phyloP scores from a whole-genome alignment of 148 eudicot species.

The Rhododendron simsii region DNA sequence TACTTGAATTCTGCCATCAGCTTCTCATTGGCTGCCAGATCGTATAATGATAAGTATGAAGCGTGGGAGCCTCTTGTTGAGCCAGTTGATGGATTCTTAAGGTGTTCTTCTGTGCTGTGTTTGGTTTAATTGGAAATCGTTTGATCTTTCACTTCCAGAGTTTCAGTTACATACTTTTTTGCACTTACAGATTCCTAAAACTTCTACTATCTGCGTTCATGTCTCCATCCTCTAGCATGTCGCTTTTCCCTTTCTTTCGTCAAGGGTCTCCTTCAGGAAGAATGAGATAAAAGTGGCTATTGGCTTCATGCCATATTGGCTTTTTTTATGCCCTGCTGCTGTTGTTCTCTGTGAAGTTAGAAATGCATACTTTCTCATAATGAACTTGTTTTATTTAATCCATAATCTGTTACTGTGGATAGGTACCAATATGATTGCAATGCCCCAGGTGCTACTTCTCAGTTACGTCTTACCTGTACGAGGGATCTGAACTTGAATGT shows the following conservation, averaged over 20 bases:
- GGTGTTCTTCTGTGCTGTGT: conserved; percentile 35
- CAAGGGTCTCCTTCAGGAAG: background rate
- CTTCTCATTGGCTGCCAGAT: conserved; percentile 82
- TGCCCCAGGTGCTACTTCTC: conserved; percentile 86
- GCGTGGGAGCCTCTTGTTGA: conserved; percentile 95
- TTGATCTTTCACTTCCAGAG: background rate
- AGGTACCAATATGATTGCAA: conserved; percentile 83
- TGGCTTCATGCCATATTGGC: background rate
- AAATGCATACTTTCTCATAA: background rate
- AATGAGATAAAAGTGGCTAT: background rate
- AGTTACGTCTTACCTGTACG: conserved; percentile 74
- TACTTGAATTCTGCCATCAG: conserved; percentile 56
- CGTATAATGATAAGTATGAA: conserved; percentile 93
- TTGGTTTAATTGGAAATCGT: background rate
- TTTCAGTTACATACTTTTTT: background rate
- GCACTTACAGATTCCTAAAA: background rate
- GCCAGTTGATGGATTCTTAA: conserved; percentile 86
- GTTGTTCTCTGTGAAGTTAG: background rate
- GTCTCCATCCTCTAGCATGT: background rate
- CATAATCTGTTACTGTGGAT: conserved; percentile 7
- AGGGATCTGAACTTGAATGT: conserved; percentile 85
- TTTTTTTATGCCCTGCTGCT: background rate
- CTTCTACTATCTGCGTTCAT: background rate
- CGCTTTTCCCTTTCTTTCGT: background rate
- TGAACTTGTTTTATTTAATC: background rate